Evolutionary conservation across 73 alveolate genomes (phyloP).

Genomic region (Durusdinium trenchii): DNA sequence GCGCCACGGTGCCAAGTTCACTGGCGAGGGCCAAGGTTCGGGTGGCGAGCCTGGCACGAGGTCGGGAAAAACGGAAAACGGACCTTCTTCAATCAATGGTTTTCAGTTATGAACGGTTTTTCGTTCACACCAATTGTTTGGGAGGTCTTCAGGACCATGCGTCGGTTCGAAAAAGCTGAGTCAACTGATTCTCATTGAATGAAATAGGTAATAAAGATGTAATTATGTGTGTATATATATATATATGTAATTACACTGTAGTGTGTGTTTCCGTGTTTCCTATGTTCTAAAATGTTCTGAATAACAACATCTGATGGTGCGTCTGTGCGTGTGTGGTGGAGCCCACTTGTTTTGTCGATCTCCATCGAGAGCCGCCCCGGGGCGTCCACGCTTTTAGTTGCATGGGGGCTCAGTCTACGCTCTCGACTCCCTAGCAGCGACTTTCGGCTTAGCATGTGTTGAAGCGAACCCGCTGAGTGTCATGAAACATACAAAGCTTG

Average conservation of each 20-base stretch:
- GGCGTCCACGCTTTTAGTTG: too few species aligned
- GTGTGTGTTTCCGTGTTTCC: too few species aligned
- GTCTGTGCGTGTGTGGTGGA: too few species aligned
- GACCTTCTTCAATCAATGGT: neutral
- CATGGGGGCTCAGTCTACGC: too few species aligned
- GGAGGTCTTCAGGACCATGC: neutral
- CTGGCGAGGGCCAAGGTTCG: conserved; percentile 38
- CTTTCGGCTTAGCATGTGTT: too few species aligned
- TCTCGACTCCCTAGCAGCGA: too few species aligned
- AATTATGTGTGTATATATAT: neutral
- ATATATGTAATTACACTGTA: neutral
- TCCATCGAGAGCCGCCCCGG: too few species aligned
- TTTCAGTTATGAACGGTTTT: neutral
- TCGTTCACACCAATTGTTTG: neutral
- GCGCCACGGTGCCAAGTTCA: conserved; percentile 57
- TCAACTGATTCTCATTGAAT: neutral
- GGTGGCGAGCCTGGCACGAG: conserved; percentile 11
- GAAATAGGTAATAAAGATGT: neutral
- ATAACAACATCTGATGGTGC: too few species aligned
- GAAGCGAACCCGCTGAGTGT: too few species aligned
- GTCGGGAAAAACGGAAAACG: neutral
- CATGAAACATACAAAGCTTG: too few species aligned
- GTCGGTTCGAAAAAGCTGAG: neutral
- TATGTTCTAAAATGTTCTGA: too few species aligned
- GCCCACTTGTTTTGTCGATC: too few species aligned